phyloP scores from a whole-genome alignment of 768 basidiomycete species.

The Tulasnella sp. region DNA sequence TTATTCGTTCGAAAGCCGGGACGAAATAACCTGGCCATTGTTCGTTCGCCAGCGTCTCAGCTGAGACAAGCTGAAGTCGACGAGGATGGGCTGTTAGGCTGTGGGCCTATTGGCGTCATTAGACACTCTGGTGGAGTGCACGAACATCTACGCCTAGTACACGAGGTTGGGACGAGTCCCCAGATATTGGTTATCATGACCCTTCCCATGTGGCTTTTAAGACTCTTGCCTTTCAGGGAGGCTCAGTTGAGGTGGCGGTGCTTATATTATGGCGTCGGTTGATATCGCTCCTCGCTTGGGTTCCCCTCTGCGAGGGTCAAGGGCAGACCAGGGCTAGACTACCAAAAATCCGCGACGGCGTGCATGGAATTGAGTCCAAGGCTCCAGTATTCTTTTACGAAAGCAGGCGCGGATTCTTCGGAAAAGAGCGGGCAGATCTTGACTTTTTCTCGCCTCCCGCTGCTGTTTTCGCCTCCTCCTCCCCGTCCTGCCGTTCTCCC shows the following conservation, averaged over 20 bases:
- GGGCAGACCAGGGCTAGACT: slow-evolving; percentile 5
- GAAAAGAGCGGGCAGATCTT: neutral
- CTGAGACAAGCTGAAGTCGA: neutral
- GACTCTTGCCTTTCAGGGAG: neutral
- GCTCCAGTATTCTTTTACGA: neutral
- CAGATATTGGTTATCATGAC: slow-evolving; percentile 3
- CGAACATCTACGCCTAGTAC: neutral
- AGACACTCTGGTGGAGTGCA: neutral
- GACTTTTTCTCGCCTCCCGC: neutral
- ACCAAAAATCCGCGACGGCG: neutral
- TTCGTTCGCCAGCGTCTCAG: neutral
- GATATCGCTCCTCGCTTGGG: neutral
- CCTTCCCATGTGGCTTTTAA: neutral
- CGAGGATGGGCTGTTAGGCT: neutral
- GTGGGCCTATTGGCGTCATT: slow-evolving; percentile 8
- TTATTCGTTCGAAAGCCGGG: neutral
- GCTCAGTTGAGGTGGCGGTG: slow-evolving; percentile 11
- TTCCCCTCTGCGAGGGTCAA: neutral
- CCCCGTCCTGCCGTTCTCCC: slow-evolving; percentile 6
- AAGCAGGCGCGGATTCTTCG: neutral
- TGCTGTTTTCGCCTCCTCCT: neutral
- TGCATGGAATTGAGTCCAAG: neutral
- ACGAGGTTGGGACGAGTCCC: neutral
- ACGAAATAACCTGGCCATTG: neutral
- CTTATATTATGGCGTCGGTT: slow-evolving; percentile 4